Evolutionary conservation across 2,329 filamentous ascomycete genomes (phyloP).

Genomic region (Nigrospora oryzae): DNA sequence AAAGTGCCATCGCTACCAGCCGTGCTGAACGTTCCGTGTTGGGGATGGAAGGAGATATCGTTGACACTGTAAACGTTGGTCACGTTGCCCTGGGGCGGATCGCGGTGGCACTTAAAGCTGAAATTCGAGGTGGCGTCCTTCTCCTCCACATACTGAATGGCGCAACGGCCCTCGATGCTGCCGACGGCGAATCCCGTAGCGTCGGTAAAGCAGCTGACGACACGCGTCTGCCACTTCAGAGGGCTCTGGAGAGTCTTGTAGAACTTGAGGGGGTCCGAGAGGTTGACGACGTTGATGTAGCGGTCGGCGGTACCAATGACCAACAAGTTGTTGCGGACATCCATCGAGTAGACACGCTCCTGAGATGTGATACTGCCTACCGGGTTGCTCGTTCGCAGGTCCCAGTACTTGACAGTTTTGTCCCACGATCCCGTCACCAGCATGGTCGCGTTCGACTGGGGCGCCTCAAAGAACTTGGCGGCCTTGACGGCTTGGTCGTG

Average conservation of each 20-base stretch:
- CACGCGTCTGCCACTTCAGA: slow-evolving; percentile 95
- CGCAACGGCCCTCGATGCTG: slow-evolving; percentile 92
- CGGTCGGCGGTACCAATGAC: slow-evolving; percentile 91
- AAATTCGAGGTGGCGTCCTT: slow-evolving; percentile 92
- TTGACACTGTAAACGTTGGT: slow-evolving; percentile 94
- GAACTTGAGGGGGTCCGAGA: slow-evolving; percentile 79
- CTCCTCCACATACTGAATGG: slow-evolving; percentile 97
- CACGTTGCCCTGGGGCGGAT: slow-evolving; percentile 63
- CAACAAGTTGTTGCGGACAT: slow-evolving; percentile 78
- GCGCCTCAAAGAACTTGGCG: slow-evolving; percentile 68
- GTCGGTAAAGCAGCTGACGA: slow-evolving; percentile 91
- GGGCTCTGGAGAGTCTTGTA: slow-evolving; percentile 96
- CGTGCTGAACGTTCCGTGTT: slow-evolving; percentile 96
- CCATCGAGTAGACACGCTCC: slow-evolving; percentile 84
- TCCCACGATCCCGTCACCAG: slow-evolving; percentile 91
- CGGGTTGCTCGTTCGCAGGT: slow-evolving; percentile 58
- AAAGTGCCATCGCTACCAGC: slow-evolving; percentile 94
- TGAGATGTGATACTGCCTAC: slow-evolving; percentile 59
- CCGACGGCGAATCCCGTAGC: slow-evolving; percentile 89
- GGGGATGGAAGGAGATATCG: slow-evolving; percentile 93
- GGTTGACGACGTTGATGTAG: slow-evolving; percentile 91
- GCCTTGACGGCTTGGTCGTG: slow-evolving; percentile 78
- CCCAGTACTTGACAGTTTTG: slow-evolving; percentile 87
- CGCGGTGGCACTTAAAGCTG: slow-evolving; percentile 97
- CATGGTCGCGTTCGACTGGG: slow-evolving; percentile 59